A percentile compares a stretch with the other conserved stretches of the same genome.
phyloP scores from a whole-genome alignment of 495 filamentous ascomycete species.

The Friedmanniomyces endolithicus region DNA sequence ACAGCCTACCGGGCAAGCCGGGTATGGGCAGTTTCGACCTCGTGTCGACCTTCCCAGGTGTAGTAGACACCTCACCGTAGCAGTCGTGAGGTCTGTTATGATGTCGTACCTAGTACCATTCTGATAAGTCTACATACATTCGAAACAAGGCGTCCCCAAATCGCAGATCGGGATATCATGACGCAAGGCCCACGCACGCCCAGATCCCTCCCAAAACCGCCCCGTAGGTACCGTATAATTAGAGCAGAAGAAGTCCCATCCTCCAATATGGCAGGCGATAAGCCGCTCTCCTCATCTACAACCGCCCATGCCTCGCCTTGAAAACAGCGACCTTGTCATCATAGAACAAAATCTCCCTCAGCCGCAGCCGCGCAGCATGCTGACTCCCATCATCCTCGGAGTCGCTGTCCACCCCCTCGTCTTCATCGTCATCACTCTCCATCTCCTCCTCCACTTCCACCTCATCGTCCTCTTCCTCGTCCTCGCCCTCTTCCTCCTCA shows the following conservation, averaged over 20 bases:
- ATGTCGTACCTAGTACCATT: background rate
- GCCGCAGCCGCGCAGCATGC: constrained; percentile 35
- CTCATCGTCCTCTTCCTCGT: constrained; percentile 36
- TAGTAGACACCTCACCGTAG: too few species aligned
- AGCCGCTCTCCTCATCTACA: constrained; percentile 36
- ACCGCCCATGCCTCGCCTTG: constrained; percentile 59
- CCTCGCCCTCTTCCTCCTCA: constrained; percentile 34
- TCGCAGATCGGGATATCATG: background rate
- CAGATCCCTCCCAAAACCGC: background rate
- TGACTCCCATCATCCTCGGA: constrained; percentile 27
- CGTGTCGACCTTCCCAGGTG: too few species aligned
- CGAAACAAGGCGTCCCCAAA: background rate
- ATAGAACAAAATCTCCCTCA: constrained; percentile 80
- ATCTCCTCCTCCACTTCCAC: constrained; percentile 40
- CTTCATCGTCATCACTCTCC: constrained; percentile 34
- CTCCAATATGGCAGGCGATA: too few species aligned
- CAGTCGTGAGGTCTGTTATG: too few species aligned
- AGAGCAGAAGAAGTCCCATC: too few species aligned
- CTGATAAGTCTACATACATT: background rate
- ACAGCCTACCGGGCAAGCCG: too few species aligned
- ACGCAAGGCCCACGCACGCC: background rate
- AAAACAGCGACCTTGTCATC: constrained; percentile 82
- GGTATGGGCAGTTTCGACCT: too few species aligned
- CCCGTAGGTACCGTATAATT: background rate
- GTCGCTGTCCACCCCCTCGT: constrained; percentile 25